Evolutionary conservation across 176 grass and related monocot species (phyloP).

Genomic region (Oryza nivara): DNA sequence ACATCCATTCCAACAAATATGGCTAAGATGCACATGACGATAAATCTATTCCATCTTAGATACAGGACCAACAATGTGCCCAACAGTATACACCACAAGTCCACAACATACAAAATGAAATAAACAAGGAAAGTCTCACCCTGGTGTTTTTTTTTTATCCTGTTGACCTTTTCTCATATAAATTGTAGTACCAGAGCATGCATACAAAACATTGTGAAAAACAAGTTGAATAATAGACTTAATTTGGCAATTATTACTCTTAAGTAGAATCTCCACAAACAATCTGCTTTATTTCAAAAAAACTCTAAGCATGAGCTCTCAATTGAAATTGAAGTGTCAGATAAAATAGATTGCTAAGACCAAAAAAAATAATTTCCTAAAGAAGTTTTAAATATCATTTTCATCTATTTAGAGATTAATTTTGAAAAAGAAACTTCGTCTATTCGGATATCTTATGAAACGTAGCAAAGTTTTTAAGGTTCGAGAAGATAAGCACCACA

Average conservation of each 20-base stretch:
- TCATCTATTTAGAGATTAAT: too few relatives aligned
- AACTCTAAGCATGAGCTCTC: background rate
- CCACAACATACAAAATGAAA: background rate
- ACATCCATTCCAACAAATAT: conserved; percentile 10
- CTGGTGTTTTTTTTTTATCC: background rate
- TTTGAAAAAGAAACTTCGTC: too few relatives aligned
- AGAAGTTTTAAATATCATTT: too few relatives aligned
- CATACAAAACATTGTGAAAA: background rate
- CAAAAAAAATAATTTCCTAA: background rate
- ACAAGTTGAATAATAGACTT: background rate
- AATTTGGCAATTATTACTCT: background rate
- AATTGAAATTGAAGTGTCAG: conserved; percentile 15
- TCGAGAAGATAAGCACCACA: background rate
- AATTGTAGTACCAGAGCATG: background rate
- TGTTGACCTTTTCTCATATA: background rate
- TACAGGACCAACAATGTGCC: background rate
- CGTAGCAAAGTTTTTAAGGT: background rate
- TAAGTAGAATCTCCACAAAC: background rate
- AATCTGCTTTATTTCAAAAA: conserved; percentile 31
- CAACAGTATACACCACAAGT: background rate
- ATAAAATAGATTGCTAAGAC: background rate
- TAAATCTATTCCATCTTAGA: conserved; percentile 4
- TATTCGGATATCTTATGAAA: too few relatives aligned
- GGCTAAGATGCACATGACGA: conserved; percentile 7
- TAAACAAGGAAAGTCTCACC: background rate